These are phyloP conservation scores for Inosperma sp. DNA, from an alignment of 768 basidiomycete genomes.

Conservation along the genomic window DNA sequence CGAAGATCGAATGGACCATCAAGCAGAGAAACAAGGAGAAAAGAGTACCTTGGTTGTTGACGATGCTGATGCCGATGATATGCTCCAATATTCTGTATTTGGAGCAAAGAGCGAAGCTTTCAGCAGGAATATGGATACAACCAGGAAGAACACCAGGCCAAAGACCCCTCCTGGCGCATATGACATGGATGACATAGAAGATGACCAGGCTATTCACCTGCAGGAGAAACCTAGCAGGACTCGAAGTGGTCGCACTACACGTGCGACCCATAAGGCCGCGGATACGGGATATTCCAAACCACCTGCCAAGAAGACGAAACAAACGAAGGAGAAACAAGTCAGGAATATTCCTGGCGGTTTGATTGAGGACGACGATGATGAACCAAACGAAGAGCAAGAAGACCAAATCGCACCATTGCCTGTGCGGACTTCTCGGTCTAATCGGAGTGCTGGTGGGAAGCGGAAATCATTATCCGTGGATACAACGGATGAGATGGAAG, in stretches of 20 bases:
- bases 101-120: conserved; percentile 17
- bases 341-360: conserved; percentile 43
- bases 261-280: conserved; percentile 5
- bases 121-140: background rate
- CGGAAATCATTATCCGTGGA: conserved; percentile 26
- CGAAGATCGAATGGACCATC: conserved; percentile 15
- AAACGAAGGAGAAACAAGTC: conserved; percentile 14
- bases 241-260: conserved; percentile 6
- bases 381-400: conserved; percentile 30
- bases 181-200: conserved; percentile 44
- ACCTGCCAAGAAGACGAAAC: conserved; percentile 22
- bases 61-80: conserved; percentile 19
- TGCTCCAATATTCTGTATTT: conserved; percentile 30
- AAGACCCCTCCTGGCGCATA: background rate
- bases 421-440: conserved; percentile 19
- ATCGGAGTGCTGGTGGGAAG: conserved; percentile 26
- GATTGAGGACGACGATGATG: conserved; percentile 36
- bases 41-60: conserved; percentile 10
- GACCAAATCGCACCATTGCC: conserved; percentile 38
- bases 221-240: conserved; percentile 12
- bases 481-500: conserved; percentile 31
- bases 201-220: conserved; percentile 24
- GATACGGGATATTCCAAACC: conserved; percentile 14
- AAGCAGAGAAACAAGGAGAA: conserved; percentile 18
- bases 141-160: background rate